Evolutionary conservation across 176 grass and related monocot species (phyloP).

Genomic region (Oryza glumipatula): DNA sequence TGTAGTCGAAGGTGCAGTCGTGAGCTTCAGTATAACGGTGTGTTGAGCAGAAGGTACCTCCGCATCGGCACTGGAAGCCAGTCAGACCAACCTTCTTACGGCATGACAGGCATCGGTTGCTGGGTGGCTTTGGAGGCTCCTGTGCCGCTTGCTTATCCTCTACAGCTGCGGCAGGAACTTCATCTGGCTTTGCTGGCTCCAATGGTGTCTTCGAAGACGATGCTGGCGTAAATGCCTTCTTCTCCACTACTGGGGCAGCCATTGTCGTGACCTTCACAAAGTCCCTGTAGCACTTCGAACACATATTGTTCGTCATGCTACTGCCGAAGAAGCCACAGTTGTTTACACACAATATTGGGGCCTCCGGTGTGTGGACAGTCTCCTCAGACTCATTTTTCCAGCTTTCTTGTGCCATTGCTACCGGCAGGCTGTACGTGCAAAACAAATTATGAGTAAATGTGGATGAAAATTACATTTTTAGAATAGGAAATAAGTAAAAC

Average conservation of each 20-base stretch:
- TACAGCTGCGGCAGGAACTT: not conserved
- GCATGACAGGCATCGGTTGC: conserved; percentile 72
- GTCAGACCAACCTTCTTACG: conserved; percentile 69
- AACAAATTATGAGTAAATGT: not conserved
- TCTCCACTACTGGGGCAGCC: conserved; percentile 42
- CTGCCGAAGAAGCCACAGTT: conserved; percentile 90
- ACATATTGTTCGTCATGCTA: conserved; percentile 72
- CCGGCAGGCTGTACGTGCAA: not conserved
- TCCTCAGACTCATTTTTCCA: conserved; percentile 79
- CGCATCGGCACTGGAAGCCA: conserved; percentile 76
- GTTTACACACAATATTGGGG: conserved; percentile 68
- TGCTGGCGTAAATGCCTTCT: conserved; percentile 25
- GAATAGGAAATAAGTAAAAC: not conserved
- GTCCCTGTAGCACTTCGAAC: conserved; percentile 76
- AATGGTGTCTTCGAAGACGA: conserved; percentile 33
- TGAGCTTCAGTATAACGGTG: conserved; percentile 70
- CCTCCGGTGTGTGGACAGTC: conserved; percentile 62
- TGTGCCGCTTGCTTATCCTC: conserved; percentile 40
- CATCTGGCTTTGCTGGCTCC: conserved; percentile 26
- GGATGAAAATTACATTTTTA: not conserved
- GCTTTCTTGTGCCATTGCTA: conserved; percentile 84
- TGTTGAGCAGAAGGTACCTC: conserved; percentile 62
- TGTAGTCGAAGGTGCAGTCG: conserved; percentile 83
- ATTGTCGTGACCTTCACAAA: conserved; percentile 42
- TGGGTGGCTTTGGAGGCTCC: conserved; percentile 54